These are phyloP conservation scores for Geotrichum histeridarum DNA, from an alignment of 1,139 yeast genomes.

Conservation along the genomic window DNA sequence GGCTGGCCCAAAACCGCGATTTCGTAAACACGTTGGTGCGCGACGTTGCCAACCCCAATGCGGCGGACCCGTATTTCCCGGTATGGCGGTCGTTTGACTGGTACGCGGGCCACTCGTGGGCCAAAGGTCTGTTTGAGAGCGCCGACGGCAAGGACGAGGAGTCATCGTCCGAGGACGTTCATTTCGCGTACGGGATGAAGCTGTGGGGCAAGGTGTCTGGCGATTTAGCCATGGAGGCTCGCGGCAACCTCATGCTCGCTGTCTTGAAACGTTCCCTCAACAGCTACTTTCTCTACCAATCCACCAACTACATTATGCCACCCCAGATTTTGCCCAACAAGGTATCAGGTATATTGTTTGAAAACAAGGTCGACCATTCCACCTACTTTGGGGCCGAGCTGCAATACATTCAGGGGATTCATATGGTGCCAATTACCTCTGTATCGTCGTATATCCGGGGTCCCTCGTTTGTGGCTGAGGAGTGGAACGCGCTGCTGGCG, in stretches of 20 bases:
- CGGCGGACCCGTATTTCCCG: conserved; percentile 61
- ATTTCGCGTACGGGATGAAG: conserved; percentile 76
- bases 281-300: conserved; percentile 52
- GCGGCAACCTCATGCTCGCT: conserved; percentile 71
- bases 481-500: conserved; percentile 61
- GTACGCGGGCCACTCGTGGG: conserved; percentile 84
- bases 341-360: conserved; percentile 71
- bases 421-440: conserved; percentile 87
- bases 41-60: conserved; percentile 72
- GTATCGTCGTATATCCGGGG: conserved; percentile 71
- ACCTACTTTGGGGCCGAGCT: conserved; percentile 74
- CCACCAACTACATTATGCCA: conserved; percentile 60
- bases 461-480: conserved; percentile 68
- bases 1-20: conserved; percentile 56
- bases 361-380: conserved; percentile 86
- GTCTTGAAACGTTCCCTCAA: conserved; percentile 59
- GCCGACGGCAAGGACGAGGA: conserved; percentile 81
- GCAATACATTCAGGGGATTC: conserved; percentile 92
- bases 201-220: conserved; percentile 71
- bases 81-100: conserved; percentile 73
- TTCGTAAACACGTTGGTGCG: conserved; percentile 64
- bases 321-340: conserved; percentile 52
- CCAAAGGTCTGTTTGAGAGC: conserved; percentile 62
- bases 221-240: conserved; percentile 61
- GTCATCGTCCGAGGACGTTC: conserved; percentile 77